phyloP scores from a whole-genome alignment of 345 rosid genomes.

The Brassica cretica region DNA sequence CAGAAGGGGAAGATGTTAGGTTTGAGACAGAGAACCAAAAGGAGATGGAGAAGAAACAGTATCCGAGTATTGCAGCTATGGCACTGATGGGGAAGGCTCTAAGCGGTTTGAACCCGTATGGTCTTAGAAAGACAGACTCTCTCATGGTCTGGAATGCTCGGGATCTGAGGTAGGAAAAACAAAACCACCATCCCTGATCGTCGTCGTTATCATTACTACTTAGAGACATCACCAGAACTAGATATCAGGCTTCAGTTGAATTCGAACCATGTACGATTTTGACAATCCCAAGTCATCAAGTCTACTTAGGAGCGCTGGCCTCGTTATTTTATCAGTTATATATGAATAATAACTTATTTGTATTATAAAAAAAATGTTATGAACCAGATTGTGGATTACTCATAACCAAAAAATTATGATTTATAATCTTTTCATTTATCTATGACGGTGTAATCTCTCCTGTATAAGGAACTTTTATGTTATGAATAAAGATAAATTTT shows the following conservation, averaged over 20 bases:
- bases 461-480: no score
- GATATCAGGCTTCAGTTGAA: not conserved
- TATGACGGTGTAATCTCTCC: no score
- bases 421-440: no score
- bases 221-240: constrained; percentile 8
- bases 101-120: constrained; percentile 60
- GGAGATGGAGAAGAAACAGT: constrained; percentile 53
- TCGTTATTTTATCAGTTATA: constrained; percentile 5
- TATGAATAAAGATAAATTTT: no score
- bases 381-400: no score
- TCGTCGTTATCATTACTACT: constrained; percentile 1
- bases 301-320: not conserved
- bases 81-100: constrained; percentile 90
- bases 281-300: not conserved
- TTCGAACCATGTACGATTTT: constrained; percentile 14
- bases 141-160: constrained; percentile 64
- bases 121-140: constrained; percentile 53
- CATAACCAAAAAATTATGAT: no score
- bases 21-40: constrained; percentile 49
- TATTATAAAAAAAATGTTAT: not conserved
- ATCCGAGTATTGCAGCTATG: constrained; percentile 94
- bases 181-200: not conserved
- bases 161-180: constrained; percentile 28
- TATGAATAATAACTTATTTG: constrained; percentile 17
- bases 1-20: constrained; percentile 27